Evolutionary conservation across 2,329 filamentous ascomycete genomes (phyloP), one percentile per base, ranked within the genome.

Genomic region (Tolypocladium pustulatum): DNA sequence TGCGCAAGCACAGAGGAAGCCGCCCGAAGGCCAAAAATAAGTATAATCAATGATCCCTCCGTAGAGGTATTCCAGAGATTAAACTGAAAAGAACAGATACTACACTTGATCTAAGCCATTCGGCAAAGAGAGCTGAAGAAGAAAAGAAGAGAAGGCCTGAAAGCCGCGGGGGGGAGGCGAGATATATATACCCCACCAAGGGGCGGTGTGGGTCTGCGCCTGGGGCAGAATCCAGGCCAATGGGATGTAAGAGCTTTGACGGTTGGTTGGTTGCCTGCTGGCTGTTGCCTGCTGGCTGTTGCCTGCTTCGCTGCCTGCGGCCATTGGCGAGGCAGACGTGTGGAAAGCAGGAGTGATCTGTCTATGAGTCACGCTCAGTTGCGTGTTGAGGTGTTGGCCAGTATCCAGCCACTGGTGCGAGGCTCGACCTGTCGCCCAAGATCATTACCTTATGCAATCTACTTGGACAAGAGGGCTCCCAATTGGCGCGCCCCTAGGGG

Each of bases 1-100:
- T 74, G 68, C 68, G 73, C 72, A 73, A 74, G 73, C 72, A 71
- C 71, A 75, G 72, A 66, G 72, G 72, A 72, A 65, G 68, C 68
- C 63, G 57, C 66, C 68, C 71, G 49, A 51, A 52, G 30, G 56
- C 65, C 71, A 75, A 75, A 74, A 74, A 92, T 90, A 81, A 80
- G 86, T 84, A 84, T 90, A 91, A 92, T 90, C 86, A 84, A 79
- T 80, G 81, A 82, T 83, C 80, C 78, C 78, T 79, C 84, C 80
- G 78, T 89, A 83, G 85, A 80, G 79, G 80, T 81, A 82, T 91
- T 89, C 88, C 88, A 92, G 88, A 88, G 86, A 91, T 91, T 91
- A 92, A 91, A 91, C 89, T 92, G 86, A 90, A 89, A 91, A 91
- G 88, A 92, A 91, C 88, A 90, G 87, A 90, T 91, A 91, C 88